Conservation (phyloP, 2,329 filamentous ascomycete genomes). For the Apiospora saccharicola region DNA sequence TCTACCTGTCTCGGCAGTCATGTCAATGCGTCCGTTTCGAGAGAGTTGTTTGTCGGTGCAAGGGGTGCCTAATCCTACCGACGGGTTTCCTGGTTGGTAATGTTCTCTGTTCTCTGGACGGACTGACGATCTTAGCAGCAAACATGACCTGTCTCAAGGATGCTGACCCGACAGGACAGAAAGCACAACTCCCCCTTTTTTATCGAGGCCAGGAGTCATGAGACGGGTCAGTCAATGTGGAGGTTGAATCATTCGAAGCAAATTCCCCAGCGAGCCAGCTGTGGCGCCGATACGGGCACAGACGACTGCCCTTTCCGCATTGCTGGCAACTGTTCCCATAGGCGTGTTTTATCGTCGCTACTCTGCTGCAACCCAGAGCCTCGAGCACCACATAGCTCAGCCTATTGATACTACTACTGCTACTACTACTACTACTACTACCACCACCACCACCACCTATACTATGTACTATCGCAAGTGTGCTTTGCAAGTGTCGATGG, state of each 20-base stretch:
- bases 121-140: constrained; percentile 18
- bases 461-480: not conserved
- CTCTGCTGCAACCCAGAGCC: constrained; percentile 7
- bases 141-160: constrained; percentile 22
- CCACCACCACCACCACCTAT: no score
- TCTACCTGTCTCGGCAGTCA: constrained; percentile 8
- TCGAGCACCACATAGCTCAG: not conserved
- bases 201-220: constrained; percentile 11
- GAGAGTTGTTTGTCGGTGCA: constrained; percentile 5
- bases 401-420: not conserved
- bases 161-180: constrained; percentile 16
- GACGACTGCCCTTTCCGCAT: not conserved
- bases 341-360: not conserved
- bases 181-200: not conserved
- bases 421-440: not conserved
- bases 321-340: not conserved
- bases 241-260: constrained; percentile 2
- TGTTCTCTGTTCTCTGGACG: not conserved
- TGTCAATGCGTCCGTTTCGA: constrained; percentile 16
- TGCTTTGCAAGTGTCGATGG: constrained; percentile 1
- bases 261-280: constrained; percentile 12
- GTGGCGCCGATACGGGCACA: not conserved
- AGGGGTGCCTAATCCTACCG: not conserved
- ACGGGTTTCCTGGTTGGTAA: not conserved
- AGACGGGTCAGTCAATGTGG: constrained; percentile 2